Base-by-base conservation (phyloP, 805 yeast genomes). In the Metschnikowia lochheadii region DNA sequence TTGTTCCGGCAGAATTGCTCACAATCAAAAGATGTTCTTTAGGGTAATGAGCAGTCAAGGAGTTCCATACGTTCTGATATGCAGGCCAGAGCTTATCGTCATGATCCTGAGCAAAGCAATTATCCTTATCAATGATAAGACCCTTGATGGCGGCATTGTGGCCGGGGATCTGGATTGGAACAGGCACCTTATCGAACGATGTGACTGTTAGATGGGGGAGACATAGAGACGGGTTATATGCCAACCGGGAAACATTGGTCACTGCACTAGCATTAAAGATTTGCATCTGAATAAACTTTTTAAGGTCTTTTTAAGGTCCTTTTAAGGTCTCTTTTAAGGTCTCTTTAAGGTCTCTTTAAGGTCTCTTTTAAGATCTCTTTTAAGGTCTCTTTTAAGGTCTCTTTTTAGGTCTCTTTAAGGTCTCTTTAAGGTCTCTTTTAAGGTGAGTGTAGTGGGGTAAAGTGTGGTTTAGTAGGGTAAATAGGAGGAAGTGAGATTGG, bases 1-100 rank as follows among this genome's bases (percentile, higher is more conserved):
- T 74, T 0, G 96, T 87, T 0, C 99, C 99, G 0, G 98, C 97
- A 0, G 96, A 87, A 61, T 92, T 92, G 59, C 96, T 86, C 3
- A 92, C 96, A 8, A 92, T 85, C 35, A 89, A 70, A 18, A 91
- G 65, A 10, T 74, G 73, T 4, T 82, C 84, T 34, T 75, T 81
- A 0, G 94, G 89, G 59, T 85, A 89, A 1, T 66, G 58, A n/a
- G 66, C 57, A 40, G 74, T 73, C 45, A 89, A 66, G n/a, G 63
- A 58, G 5, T 69, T 66, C 89, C 94, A 89, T 11, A 64, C 62
- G 13, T 62, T 67, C 57, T 61, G 56, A 55, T 90, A 91, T 1
- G 71, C 87, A 0, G 87, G 89, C 87, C 89, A 90, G 1, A 92
- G 87, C 51, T 81, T 78, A 52, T 84, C 86, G 52, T 83, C 87